phyloP scores from a whole-genome alignment of 2,329 filamentous ascomycete species.

The Nemania abortiva region DNA sequence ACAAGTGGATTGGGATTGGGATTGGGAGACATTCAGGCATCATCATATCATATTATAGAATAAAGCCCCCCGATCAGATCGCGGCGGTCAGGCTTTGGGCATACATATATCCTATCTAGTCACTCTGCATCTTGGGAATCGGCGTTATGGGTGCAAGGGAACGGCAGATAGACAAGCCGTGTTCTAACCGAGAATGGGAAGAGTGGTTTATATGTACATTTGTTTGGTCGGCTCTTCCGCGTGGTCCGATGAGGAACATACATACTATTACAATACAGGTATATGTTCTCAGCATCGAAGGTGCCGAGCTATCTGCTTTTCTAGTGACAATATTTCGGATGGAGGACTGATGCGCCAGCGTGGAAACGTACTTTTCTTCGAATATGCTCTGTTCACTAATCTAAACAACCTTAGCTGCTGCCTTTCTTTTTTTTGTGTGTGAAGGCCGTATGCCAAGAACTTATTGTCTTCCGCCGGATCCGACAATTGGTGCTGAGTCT shows the following conservation, averaged over 20 bases:
- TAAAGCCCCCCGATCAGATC: neutral
- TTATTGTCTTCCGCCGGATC: neutral
- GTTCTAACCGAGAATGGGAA: neutral
- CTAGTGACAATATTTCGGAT: neutral
- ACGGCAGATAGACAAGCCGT: neutral
- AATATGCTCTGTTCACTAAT: too few relatives aligned
- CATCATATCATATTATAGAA: constrained; percentile 30
- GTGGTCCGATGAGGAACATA: neutral
- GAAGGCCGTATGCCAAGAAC: too few relatives aligned
- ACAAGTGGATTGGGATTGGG: neutral
- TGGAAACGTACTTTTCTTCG: too few relatives aligned
- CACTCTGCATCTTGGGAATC: constrained; percentile 18
- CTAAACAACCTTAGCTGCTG: too few relatives aligned
- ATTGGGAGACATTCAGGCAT: constrained; percentile 14
- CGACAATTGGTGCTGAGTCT: neutral
- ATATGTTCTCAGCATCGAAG: neutral
- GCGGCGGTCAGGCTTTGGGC: neutral
- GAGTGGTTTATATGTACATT: neutral
- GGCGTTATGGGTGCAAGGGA: constrained; percentile 15
- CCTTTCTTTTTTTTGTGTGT: too few relatives aligned
- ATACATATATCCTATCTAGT: neutral
- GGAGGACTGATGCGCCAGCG: too few relatives aligned
- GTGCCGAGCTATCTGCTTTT: neutral
- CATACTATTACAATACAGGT: neutral
- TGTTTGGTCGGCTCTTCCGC: neutral